Percentiles rank a stretch among this genome's conserved stretches.
These are phyloP conservation scores for Castanospermum australe DNA, from an alignment of 306 rosid genomes.

Conservation along the genomic window DNA sequence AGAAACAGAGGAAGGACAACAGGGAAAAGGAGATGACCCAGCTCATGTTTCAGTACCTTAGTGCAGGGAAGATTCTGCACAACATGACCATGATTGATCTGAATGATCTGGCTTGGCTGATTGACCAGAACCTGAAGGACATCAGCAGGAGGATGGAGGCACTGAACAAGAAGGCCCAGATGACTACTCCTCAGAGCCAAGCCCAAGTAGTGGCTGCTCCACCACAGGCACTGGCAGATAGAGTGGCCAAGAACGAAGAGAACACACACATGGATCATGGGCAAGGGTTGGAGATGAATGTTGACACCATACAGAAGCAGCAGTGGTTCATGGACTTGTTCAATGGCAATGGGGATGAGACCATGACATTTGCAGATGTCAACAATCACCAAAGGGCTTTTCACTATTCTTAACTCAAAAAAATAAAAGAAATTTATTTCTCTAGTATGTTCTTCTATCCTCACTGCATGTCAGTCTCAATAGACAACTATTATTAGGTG, in stretches of 20 bases:
- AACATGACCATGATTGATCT: slow-evolving; percentile 2
- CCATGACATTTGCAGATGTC: slow-evolving; percentile 7
- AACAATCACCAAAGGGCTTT: neutral
- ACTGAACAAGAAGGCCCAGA: neutral
- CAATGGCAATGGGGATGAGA: slow-evolving; percentile 7
- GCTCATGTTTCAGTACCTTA: slow-evolving; percentile 23
- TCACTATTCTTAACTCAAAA: no score
- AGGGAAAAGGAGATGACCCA: slow-evolving; percentile 22
- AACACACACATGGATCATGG: neutral
- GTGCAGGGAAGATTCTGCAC: neutral
- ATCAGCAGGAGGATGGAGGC: slow-evolving; percentile 3
- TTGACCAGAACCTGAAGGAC: slow-evolving; percentile 26
- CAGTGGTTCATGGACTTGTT: slow-evolving; percentile 2
- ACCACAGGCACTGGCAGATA: neutral
- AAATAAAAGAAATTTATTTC: no score
- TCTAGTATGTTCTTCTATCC: no score
- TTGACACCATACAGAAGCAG: neutral
- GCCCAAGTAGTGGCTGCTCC: neutral
- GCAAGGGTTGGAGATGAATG: neutral
- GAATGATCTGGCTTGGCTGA: slow-evolving; percentile 19
- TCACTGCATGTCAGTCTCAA: no score
- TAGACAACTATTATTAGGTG: no score
- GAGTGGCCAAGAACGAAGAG: neutral
- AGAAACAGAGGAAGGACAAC: slow-evolving; percentile 7
- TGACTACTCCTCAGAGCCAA: neutral